Conservation (phyloP, 768 basidiomycete species). For the Amanita fuliginea region DNA sequence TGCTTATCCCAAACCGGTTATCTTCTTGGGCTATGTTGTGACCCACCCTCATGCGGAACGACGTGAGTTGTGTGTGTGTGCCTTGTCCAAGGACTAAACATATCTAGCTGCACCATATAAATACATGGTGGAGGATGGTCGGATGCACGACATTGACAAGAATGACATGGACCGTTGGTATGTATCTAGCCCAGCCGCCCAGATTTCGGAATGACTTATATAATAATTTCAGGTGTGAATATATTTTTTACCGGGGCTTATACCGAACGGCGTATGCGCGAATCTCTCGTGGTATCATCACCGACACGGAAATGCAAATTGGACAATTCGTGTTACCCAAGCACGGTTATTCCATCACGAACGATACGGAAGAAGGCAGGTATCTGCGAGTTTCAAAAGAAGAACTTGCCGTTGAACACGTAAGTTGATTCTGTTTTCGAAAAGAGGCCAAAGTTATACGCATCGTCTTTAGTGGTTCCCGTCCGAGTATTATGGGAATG, state of each 20-base stretch:
- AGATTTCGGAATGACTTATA: neutral
- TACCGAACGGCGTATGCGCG: slow-evolving; percentile 78
- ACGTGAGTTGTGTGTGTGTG: slow-evolving; percentile 33
- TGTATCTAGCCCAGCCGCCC: slow-evolving; percentile 7
- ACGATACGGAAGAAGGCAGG: slow-evolving; percentile 51
- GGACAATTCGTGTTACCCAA: slow-evolving; percentile 74
- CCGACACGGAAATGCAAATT: slow-evolving; percentile 85
- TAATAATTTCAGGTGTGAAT: slow-evolving; percentile 61
- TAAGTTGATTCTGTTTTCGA: slow-evolving; percentile 19
- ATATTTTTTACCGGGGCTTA: slow-evolving; percentile 75
- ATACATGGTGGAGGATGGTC: slow-evolving; percentile 66
- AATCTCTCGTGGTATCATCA: slow-evolving; percentile 72
- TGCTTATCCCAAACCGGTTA: slow-evolving; percentile 57
- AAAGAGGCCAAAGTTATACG: neutral
- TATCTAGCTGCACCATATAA: slow-evolving; percentile 61
- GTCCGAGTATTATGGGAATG: slow-evolving; percentile 52
- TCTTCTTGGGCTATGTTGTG: slow-evolving; percentile 78
- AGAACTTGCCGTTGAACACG: slow-evolving; percentile 52
- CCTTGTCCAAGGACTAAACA: neutral
- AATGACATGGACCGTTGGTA: slow-evolving; percentile 66
- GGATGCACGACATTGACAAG: slow-evolving; percentile 69
- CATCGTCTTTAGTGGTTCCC: slow-evolving; percentile 58
- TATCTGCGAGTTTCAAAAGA: slow-evolving; percentile 62
- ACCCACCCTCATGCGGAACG: slow-evolving; percentile 51
- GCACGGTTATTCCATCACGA: slow-evolving; percentile 37